These are phyloP conservation scores for Corynespora cassiicola DNA, from an alignment of 2,329 filamentous ascomycete species.

Conservation along the genomic window DNA sequence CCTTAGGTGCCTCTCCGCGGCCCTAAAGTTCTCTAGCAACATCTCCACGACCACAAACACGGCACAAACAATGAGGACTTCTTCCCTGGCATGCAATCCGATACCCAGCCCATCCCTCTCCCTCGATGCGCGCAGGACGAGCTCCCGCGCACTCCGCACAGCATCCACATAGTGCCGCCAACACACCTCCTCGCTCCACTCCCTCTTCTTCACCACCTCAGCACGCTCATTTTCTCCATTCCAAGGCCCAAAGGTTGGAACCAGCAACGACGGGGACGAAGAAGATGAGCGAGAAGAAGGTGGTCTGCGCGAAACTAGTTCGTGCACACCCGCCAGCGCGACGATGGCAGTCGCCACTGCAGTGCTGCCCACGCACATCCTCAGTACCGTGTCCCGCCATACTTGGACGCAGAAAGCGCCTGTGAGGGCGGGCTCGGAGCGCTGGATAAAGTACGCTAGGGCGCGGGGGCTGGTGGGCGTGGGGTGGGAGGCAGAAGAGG, in stretches of 20 bases:
- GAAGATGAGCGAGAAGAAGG: neutral
- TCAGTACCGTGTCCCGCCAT: constrained; percentile 7
- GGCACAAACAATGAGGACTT: constrained; percentile 9
- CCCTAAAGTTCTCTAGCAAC: constrained; percentile 7
- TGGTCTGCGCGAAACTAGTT: too few species aligned
- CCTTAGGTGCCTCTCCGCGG: constrained; percentile 7
- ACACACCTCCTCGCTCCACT: constrained; percentile 1
- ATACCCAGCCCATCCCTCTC: neutral
- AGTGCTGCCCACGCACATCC: constrained; percentile 1
- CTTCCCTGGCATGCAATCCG: constrained; percentile 3
- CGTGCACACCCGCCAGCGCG: constrained; percentile 9
- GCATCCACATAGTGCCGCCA: constrained; percentile 10
- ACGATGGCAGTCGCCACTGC: constrained; percentile 5
- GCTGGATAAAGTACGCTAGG: constrained; percentile 10
- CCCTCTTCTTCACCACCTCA: too few species aligned
- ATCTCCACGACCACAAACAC: constrained; percentile 13
- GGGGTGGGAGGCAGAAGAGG: neutral
- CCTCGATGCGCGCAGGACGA: constrained; percentile 1
- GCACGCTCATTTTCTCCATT: too few species aligned
- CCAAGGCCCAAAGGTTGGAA: too few species aligned
- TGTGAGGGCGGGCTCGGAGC: constrained; percentile 7
- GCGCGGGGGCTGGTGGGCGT: constrained; percentile 1
- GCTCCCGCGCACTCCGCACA: constrained; percentile 2
- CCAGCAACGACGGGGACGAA: too few species aligned
- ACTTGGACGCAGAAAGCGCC: constrained; percentile 7